phyloP scores from a whole-genome alignment of 192 early-diverging fungal genomes.

The Coemansia sp. region DNA sequence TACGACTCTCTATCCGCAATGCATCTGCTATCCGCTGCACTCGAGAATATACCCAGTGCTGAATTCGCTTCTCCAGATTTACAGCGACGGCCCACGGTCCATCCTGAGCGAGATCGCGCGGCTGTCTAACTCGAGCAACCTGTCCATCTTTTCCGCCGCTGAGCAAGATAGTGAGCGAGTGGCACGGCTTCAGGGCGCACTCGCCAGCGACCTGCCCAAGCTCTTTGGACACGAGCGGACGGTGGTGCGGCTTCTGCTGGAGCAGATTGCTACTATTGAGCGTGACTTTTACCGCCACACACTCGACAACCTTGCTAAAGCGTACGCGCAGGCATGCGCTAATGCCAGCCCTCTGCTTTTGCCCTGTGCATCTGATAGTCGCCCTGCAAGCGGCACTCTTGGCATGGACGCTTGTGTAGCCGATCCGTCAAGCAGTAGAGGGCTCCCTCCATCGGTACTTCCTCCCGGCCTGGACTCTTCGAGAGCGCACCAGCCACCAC shows the following conservation, averaged over 20 bases:
- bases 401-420: background rate
- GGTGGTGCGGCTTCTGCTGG: constrained; percentile 30
- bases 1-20: constrained; percentile 27
- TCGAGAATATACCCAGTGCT: constrained; percentile 42
- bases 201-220: constrained; percentile 43
- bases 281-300: constrained; percentile 35
- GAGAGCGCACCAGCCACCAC: background rate
- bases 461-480: background rate
- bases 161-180: constrained; percentile 20
- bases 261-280: constrained; percentile 32
- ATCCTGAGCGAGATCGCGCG: constrained; percentile 43
- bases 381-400: background rate
- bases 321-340: background rate
- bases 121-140: constrained; percentile 14
- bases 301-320: background rate
- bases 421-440: background rate
- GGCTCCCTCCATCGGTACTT: background rate
- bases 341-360: constrained; percentile 6
- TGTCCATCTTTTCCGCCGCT: constrained; percentile 5
- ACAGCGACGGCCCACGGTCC: constrained; percentile 48
- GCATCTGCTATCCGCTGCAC: constrained; percentile 29
- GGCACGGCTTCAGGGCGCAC: constrained; percentile 19
- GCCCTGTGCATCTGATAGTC: background rate
- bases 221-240: constrained; percentile 47
- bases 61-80: constrained; percentile 38